These are phyloP conservation scores for Daldinia sp. DNA, from an alignment of 2,329 filamentous ascomycete genomes.

Conservation along the genomic window DNA sequence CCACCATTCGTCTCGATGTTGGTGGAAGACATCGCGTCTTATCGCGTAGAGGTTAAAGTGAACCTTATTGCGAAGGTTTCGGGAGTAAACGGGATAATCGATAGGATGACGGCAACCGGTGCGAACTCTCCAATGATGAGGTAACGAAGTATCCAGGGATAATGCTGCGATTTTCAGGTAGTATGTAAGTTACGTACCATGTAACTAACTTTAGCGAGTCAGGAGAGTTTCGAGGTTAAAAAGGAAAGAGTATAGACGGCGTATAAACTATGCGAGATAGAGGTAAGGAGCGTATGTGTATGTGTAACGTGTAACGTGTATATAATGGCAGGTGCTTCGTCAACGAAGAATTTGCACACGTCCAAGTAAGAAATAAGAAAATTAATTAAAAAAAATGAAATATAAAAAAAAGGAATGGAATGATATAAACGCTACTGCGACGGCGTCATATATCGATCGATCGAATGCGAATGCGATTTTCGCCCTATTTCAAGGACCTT, in stretches of 20 bases:
- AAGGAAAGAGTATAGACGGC: too few species aligned
- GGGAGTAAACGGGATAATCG: constrained; percentile 10
- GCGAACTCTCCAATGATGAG: constrained; percentile 9
- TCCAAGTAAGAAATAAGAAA: constrained; percentile 6
- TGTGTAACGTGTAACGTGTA: constrained; percentile 4
- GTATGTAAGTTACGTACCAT: neutral
- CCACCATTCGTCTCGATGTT: constrained; percentile 47
- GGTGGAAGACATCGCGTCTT: constrained; percentile 46
- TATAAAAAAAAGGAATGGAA: neutral
- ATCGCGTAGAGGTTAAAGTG: constrained; percentile 8
- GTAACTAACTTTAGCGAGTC: constrained; percentile 21
- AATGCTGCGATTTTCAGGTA: neutral
- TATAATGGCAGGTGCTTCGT: constrained; percentile 21
- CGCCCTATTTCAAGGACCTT: constrained; percentile 1
- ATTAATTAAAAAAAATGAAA: neutral
- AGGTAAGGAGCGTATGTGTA: neutral
- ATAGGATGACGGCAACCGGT: constrained; percentile 25
- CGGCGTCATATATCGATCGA: constrained; percentile 11
- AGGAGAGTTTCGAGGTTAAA: constrained; percentile 1
- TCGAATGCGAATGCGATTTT: constrained; percentile 16
- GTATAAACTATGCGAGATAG: too few species aligned
- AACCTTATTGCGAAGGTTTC: neutral
- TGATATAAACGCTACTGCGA: neutral
- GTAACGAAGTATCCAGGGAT: constrained; percentile 16
- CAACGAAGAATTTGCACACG: constrained; percentile 28